Conservation (phyloP, 768 basidiomycete genomes). For the Guyanaporus albipodus region DNA sequence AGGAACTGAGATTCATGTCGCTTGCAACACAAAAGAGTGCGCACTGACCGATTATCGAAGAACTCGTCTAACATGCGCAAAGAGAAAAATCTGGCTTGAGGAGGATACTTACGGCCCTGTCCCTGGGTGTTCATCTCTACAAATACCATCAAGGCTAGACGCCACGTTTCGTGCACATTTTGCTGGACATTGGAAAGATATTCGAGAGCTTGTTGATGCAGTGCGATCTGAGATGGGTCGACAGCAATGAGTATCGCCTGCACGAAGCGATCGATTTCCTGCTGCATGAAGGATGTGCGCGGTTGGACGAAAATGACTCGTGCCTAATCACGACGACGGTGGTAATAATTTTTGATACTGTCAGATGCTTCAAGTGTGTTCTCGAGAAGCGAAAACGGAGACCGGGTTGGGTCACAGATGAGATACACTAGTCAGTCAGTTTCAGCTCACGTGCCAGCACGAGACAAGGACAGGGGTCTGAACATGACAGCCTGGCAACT, state of each 20-base stretch:
- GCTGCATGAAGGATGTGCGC: slow-evolving; percentile 50
- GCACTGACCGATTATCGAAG: slow-evolving; percentile 72
- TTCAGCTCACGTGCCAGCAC: slow-evolving; percentile 25
- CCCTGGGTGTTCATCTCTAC: slow-evolving; percentile 58
- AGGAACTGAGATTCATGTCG: neutral
- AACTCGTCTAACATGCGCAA: slow-evolving; percentile 79
- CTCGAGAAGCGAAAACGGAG: too few relatives aligned
- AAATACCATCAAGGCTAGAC: slow-evolving; percentile 73
- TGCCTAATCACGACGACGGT: slow-evolving; percentile 10
- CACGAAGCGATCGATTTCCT: slow-evolving; percentile 70
- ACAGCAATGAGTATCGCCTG: slow-evolving; percentile 88
- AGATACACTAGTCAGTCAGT: slow-evolving; percentile 16
- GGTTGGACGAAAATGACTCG: slow-evolving; percentile 19
- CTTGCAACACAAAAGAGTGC: neutral
- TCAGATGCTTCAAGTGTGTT: neutral
- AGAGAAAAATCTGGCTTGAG: slow-evolving; percentile 76
- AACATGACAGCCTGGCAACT: too few relatives aligned
- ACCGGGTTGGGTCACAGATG: too few relatives aligned
- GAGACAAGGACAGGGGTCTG: slow-evolving; percentile 16
- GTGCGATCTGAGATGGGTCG: slow-evolving; percentile 61
- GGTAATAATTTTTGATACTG: neutral
- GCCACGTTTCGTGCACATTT: slow-evolving; percentile 74
- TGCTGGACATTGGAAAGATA: slow-evolving; percentile 77
- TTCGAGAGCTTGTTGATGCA: slow-evolving; percentile 85
- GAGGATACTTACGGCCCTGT: slow-evolving; percentile 54